A percentile compares a stretch with the other conserved stretches of the same genome.
These are phyloP conservation scores for Paxillus involutus DNA, from an alignment of 768 basidiomycete species.

Conservation along the genomic window DNA sequence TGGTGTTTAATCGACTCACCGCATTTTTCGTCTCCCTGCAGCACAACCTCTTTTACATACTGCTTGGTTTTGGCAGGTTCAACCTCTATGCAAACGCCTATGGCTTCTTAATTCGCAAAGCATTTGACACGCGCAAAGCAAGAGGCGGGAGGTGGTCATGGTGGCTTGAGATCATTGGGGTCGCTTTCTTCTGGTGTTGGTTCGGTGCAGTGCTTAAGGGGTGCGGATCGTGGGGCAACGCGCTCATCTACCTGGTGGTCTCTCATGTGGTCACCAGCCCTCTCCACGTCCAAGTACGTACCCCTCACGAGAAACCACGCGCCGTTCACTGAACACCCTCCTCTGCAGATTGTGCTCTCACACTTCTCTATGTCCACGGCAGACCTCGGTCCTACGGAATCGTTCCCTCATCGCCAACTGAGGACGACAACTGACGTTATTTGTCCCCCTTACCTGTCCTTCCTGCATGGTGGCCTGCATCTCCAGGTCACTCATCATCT, in stretches of 20 bases:
- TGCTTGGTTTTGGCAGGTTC: constrained; percentile 89
- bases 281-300: constrained; percentile 86
- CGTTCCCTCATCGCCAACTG: constrained; percentile 90
- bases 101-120: constrained; percentile 63
- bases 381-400: constrained; percentile 88
- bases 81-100: constrained; percentile 94
- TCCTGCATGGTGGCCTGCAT: constrained; percentile 96
- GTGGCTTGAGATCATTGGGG: constrained; percentile 70
- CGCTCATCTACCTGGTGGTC: constrained; percentile 74
- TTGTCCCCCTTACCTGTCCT: constrained; percentile 79
- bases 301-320: neutral
- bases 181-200: constrained; percentile 90
- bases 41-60: constrained; percentile 89
- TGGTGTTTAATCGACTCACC: constrained; percentile 74
- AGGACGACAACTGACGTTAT: constrained; percentile 97
- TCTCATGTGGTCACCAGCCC: constrained; percentile 88
- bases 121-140: constrained; percentile 61
- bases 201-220: constrained; percentile 68
- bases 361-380: constrained; percentile 95
- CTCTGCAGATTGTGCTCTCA: constrained; percentile 82
- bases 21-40: constrained; percentile 70
- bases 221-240: constrained; percentile 70
- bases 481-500: constrained; percentile 97
- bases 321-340: constrained; percentile 4
- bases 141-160: constrained; percentile 77